These are phyloP conservation scores for Sinapis alba DNA, from an alignment of 441 rosid genomes.

Conservation along the genomic window DNA sequence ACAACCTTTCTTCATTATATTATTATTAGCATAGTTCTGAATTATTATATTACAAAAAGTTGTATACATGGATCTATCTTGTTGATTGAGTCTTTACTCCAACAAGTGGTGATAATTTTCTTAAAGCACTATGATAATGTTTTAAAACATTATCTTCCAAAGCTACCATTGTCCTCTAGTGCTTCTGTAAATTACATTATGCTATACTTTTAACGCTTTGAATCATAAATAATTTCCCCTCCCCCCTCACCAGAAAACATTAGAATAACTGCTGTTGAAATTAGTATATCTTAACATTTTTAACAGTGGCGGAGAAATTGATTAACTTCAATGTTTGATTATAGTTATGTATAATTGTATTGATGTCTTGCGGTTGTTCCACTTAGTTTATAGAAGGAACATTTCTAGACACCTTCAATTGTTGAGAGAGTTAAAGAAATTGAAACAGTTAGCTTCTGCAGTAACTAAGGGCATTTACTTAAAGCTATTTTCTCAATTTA, in stretches of 20 bases:
- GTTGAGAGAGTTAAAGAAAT: slow-evolving; percentile 15
- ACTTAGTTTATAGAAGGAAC: background rate
- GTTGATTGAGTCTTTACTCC: slow-evolving; percentile 28
- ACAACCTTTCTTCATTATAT: slow-evolving; percentile 11
- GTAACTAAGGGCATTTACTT: background rate
- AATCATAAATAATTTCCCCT: background rate
- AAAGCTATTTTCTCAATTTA: background rate
- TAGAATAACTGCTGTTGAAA: background rate
- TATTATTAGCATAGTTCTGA: slow-evolving; percentile 18
- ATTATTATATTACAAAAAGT: slow-evolving; percentile 20
- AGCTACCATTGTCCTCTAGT: slow-evolving; percentile 21
- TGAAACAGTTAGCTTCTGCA: background rate
- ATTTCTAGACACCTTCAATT: background rate
- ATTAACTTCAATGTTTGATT: background rate
- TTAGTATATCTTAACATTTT: background rate
- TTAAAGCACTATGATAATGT: slow-evolving; percentile 27
- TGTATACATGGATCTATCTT: slow-evolving; percentile 26
- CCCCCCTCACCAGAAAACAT: background rate
- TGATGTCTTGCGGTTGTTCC: background rate
- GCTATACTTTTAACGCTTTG: background rate
- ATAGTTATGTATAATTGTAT: background rate
- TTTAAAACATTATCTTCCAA: slow-evolving; percentile 31
- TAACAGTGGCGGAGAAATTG: background rate
- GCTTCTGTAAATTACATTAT: slow-evolving; percentile 21
- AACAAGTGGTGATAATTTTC: slow-evolving; percentile 26